Base-by-base conservation (phyloP, 2,329 filamentous ascomycete genomes). In the Colletotrichum lini region DNA sequence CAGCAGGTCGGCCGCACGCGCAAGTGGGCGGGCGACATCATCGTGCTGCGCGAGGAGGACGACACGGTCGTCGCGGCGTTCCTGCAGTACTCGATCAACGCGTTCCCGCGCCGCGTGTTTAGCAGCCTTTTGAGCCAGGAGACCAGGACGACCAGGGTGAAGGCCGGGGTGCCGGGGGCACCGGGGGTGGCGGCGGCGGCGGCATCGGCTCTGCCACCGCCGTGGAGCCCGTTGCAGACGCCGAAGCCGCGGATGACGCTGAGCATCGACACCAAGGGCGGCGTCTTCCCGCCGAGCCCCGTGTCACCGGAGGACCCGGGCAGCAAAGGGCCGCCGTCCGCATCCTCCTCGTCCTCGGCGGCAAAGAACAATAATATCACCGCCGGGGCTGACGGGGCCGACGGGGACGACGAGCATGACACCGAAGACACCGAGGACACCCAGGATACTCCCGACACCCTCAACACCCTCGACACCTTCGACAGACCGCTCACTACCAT, bases 21-120 rank as follows among this genome's bases (percentile, higher is more conserved):
- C 23, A 61, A 49, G 26, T 61, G 59, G 59, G 21, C 23, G 16
- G 59, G 59, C 12, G 30, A 61, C 45, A 61, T 52, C 35, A 40
- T 61, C 18, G 59, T 61, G 26, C 18, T 61, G 13, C 59, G 45
- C 10, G 45, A 61, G 45, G 45, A 61, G 45, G 30, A 61, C 26
- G n/a, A 61, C 26, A 61, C 21, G 3, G 38, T 61, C 59, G 59
- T 49, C 9, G 59, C 59, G 10, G 59, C 59, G 26, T 61, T 61
- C 18, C 59, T 61, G 45, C 59, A 61, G 13, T 61, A 61, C 16
- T 61, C 59, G 26, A 44, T 61, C 10, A 49, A 61, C 26, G 44
- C 45, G 44, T 61, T 61, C 10, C 59, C 59, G 6, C 45, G 59
- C 42, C 59, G 45, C 16, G 59, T 61, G 16, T 61, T 61, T 10